Base-by-base conservation (phyloP, 176 grass and related monocot genomes). In the Calamus simplicifolius region DNA sequence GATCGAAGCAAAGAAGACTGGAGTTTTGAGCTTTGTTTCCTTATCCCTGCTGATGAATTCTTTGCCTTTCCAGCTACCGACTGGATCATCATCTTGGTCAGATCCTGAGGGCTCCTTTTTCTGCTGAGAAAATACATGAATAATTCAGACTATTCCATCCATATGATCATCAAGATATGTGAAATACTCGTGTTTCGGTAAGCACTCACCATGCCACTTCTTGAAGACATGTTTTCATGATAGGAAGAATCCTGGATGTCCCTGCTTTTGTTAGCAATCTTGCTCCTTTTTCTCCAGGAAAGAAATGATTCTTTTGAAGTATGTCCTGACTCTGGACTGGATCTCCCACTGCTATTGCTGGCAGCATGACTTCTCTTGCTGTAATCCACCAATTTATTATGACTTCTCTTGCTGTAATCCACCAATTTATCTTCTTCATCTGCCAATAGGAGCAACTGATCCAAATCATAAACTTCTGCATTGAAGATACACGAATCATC, bases 1-100 rank as follows among this genome's bases (percentile, higher is more conserved):
- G 54, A 98, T 93, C 19, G 94, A 98, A 17, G 88, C 94, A 30
- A 89, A 98, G 80, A 98, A 98, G 29, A 85, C 78, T 18, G 75
- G 54, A 66, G 85, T 80, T 83, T 23, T 71, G 5, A 98, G 84
- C 25, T 76, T 81, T 38, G 94, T 83, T 86, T 92, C 62, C 3
- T 70, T 71, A 74, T 98, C 87, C 69, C 94, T 67, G 63, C 94
- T 88, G 23, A 67, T 82, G 57, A 98, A 85, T 60, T 92, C 94
- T 35, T 76, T 59, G 10, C 52, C 56, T 76, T 82, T 82, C 94
- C 94, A 98, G 52, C 27, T 73, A 3, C 70, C 83, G 4, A 48
- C 17, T 48, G 48, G 53, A 55, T 85, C 77, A 19, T 75, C 81
- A 31, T 75, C 81, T 54, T 48, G n/a, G 6, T 29, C 51, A 12